These are phyloP conservation scores for Medicago arabica DNA, from an alignment of 306 rosid species.

Conservation along the genomic window DNA sequence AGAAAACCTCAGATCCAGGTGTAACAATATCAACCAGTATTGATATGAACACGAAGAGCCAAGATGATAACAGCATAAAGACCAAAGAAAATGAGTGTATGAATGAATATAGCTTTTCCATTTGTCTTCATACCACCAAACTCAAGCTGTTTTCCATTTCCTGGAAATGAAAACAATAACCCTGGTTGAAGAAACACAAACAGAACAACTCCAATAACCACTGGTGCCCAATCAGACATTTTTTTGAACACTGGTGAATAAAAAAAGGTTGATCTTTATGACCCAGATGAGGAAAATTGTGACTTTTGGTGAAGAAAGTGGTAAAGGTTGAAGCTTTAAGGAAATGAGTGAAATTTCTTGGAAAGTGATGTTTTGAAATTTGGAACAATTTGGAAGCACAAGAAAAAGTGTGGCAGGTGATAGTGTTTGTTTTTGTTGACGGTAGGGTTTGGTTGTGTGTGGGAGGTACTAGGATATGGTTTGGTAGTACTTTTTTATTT, in stretches of 20 bases:
- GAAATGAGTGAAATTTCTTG: not conserved
- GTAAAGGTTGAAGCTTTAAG: slow-evolving; percentile 32
- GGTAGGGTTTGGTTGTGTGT: not conserved
- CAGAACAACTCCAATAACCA: slow-evolving; percentile 85
- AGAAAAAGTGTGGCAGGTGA: not conserved
- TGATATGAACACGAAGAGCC: slow-evolving; percentile 82
- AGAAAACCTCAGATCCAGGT: slow-evolving; percentile 4
- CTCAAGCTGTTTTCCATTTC: slow-evolving; percentile 69
- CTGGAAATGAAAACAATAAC: slow-evolving; percentile 76
- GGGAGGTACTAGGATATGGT: not conserved
- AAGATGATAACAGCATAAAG: slow-evolving; percentile 73
- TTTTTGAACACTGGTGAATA: not conserved
- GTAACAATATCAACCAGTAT: slow-evolving; percentile 64
- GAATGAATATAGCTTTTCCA: slow-evolving; percentile 85
- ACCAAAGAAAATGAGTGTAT: slow-evolving; percentile 84
- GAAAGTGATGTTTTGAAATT: slow-evolving; percentile 35
- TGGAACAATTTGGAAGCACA: slow-evolving; percentile 37
- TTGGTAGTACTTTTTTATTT: not conserved
- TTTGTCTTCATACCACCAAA: slow-evolving; percentile 91
- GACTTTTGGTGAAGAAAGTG: slow-evolving; percentile 19
- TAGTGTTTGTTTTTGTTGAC: not conserved
- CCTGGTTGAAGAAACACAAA: slow-evolving; percentile 95
- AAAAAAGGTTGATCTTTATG: slow-evolving; percentile 8
- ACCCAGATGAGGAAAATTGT: not conserved
- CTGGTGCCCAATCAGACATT: slow-evolving; percentile 98